A percentile compares a stretch with the other conserved stretches of the same genome.
Evolutionary conservation across 805 yeast species (phyloP).

Genomic region (Schwanniomyces yamadae): DNA sequence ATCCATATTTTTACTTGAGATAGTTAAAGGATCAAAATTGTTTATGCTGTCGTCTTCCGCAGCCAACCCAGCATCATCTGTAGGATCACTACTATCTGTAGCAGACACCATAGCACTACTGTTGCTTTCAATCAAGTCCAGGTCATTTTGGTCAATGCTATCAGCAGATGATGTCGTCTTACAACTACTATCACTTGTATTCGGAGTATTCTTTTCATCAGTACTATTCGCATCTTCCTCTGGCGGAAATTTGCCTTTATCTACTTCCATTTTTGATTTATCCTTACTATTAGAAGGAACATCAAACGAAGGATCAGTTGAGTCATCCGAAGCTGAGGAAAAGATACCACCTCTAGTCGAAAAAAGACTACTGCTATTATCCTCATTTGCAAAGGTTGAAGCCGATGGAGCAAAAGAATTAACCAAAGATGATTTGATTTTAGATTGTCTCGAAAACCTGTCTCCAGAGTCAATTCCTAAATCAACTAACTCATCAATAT

Average conservation of each 20-base stretch:
- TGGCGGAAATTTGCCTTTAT: no score
- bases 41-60: background rate
- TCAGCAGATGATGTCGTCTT: no score
- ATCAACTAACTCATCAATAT: slow-evolving; percentile 30
- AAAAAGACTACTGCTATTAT: background rate
- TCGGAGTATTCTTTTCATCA: no score
- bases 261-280: no score
- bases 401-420: slow-evolving; percentile 31
- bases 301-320: background rate
- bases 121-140: no score
- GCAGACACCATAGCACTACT: no score
- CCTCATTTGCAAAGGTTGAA: slow-evolving; percentile 1
- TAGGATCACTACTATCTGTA: background rate
- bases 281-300: no score
- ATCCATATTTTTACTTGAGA: no score
- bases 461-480: slow-evolving; percentile 6
- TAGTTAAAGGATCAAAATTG: no score
- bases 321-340: background rate
- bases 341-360: background rate
- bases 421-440: slow-evolving; percentile 27
- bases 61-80: background rate
- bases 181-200: no score
- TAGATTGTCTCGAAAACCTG: slow-evolving; percentile 15
- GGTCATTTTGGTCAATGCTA: slow-evolving; percentile 1
- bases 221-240: no score